Evolutionary conservation across 2,329 filamentous ascomycete genomes (phyloP), one percentile per base, ranked within the genome.

Genomic region (Fusarium sp.): DNA sequence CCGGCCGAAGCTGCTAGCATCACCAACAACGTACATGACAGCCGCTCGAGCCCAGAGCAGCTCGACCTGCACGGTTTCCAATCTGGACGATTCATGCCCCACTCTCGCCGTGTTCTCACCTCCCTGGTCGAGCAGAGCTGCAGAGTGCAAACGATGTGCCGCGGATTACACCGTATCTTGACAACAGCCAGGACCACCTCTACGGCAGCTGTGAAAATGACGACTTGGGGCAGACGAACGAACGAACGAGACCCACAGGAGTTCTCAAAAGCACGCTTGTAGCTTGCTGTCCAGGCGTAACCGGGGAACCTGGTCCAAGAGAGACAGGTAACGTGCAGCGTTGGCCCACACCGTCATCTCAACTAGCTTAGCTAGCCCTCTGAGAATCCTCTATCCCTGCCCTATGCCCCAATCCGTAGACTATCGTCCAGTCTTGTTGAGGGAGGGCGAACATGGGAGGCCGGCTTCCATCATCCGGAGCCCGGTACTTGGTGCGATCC

Each of bases 401-500:
- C 40, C 54, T 40, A 47, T 67, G 22, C 27, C 65, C 62, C 38
- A 59, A 52, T 58, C 59, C 60, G 71, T 29, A 67, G 66, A 67
- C 45, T 64, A 56, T 60, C 52, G 42, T 35, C 61, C 57, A 60
- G 52, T 67, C 45, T 69, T 27, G 38, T 70, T 29, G 61, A 72
- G 45, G 54, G 16, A 62, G 54, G 24, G 37, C 18, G 37, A 42
- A 9, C 47, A 64, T 62, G 57, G 56, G 57, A 31, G 57, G 18
- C 67, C 40, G 67, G 66, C 27, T 50, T 62, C 42, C 59, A 66
- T 24, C 24, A 63, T 73, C 61, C 60, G n/a, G 35, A 54, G 70
- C 66, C 72, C 67, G 70, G 72, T 71, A 63, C 72, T 68, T 69
- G 69, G 72, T 69, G 63, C 61, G 59, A 68, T 68, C 64, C 63